These are phyloP conservation scores for Sclerotinia glacialis DNA, from an alignment of 2,329 filamentous ascomycete genomes.

Conservation along the genomic window DNA sequence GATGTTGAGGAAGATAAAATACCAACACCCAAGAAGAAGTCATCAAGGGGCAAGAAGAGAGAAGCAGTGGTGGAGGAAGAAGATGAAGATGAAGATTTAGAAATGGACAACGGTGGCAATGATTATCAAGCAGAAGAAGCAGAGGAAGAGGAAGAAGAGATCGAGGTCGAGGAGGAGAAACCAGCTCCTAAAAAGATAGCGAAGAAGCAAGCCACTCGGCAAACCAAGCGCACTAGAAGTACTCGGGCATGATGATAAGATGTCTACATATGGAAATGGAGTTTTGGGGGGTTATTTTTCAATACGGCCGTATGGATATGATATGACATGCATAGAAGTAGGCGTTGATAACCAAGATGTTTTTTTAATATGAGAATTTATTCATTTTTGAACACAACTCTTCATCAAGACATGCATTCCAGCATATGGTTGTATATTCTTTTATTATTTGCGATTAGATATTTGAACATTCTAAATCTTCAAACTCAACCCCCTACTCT, in stretches of 20 bases:
- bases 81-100: conserved; percentile 7
- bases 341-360: conserved; percentile 1
- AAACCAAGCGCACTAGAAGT: conserved; percentile 14
- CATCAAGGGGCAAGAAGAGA: conserved; percentile 11
- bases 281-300: conserved; percentile 11
- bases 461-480: not conserved
- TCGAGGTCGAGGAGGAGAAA: not conserved
- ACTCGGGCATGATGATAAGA: conserved; percentile 5
- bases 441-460: not conserved
- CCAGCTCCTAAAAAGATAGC: not conserved
- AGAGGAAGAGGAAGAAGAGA: conserved; percentile 15
- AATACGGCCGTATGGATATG: conserved; percentile 11
- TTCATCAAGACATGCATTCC: not conserved
- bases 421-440: not conserved
- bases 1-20: conserved; percentile 18
- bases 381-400: not conserved
- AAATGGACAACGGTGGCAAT: not conserved
- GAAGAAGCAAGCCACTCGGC: not conserved
- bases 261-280: conserved; percentile 5
- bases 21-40: conserved; percentile 4
- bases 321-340: conserved; percentile 6
- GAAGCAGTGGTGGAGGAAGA: conserved; percentile 8
- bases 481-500: not conserved
- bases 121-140: conserved; percentile 8
- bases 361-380: not conserved